Percentiles rank a stretch among this genome's conserved stretches.
Evolutionary conservation across 2,329 filamentous ascomycete genomes (phyloP).

Genomic region (Chalara sp.): DNA sequence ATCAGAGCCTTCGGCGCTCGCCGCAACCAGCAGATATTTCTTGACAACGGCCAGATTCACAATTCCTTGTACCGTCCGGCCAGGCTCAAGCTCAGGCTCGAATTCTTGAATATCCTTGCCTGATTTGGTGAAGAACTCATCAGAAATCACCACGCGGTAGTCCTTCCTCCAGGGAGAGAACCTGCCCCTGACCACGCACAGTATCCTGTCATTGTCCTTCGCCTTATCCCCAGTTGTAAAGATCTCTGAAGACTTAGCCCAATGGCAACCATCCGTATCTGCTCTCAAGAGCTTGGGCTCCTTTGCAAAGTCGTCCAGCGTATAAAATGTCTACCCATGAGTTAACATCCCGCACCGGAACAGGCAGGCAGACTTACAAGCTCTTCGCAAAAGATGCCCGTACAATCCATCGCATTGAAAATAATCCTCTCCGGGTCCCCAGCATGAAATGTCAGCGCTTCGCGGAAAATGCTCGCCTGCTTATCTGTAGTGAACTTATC

Average conservation of each 20-base stretch:
- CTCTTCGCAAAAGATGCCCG: slow-evolving; percentile 56
- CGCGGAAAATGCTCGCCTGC: slow-evolving; percentile 46
- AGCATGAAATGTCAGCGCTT: slow-evolving; percentile 71
- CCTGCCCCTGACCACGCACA: slow-evolving; percentile 74
- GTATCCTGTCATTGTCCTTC: slow-evolving; percentile 60
- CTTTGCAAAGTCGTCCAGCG: slow-evolving; percentile 75
- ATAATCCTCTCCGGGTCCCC: slow-evolving; percentile 78
- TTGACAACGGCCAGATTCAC: slow-evolving; percentile 79
- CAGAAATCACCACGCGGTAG: slow-evolving; percentile 72
- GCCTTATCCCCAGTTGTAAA: slow-evolving; percentile 66
- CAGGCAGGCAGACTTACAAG: slow-evolving; percentile 27
- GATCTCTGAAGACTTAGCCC: slow-evolving; percentile 70
- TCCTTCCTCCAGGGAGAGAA: slow-evolving; percentile 66
- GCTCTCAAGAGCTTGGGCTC: slow-evolving; percentile 57
- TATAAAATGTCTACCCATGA: slow-evolving; percentile 52
- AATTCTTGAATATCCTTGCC: slow-evolving; percentile 46
- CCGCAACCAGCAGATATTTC: slow-evolving; percentile 78
- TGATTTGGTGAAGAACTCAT: slow-evolving; percentile 62
- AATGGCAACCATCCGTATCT: slow-evolving; percentile 72
- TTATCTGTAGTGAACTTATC: slow-evolving; percentile 59
- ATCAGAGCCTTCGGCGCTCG: slow-evolving; percentile 69
- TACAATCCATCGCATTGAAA: slow-evolving; percentile 69
- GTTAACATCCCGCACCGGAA: too few relatives aligned
- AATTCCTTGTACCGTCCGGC: slow-evolving; percentile 70
- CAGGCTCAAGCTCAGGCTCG: slow-evolving; percentile 71